These are phyloP conservation scores for Vaccinium vitisidaea DNA, from an alignment of 148 eudicot species.

Conservation along the genomic window DNA sequence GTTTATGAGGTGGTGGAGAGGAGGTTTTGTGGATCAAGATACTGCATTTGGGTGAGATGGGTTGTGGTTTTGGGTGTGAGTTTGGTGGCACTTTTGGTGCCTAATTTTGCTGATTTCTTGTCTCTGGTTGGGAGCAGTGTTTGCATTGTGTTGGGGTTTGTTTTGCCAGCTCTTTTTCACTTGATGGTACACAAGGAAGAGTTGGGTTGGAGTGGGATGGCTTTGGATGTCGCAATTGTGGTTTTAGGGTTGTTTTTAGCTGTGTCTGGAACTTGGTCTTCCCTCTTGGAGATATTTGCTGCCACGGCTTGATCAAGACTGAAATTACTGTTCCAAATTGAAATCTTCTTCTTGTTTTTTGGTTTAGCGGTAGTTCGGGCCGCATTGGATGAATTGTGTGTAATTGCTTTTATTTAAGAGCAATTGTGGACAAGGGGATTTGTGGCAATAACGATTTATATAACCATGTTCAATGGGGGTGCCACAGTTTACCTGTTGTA, in stretches of 20 bases:
- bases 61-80: constrained; percentile 41
- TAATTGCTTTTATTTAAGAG: no score
- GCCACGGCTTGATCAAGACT: constrained; percentile 21
- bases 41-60: constrained; percentile 60
- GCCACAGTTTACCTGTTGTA: no score
- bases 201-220: constrained; percentile 30
- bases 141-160: constrained; percentile 61
- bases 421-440: no score
- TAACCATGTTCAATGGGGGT: no score
- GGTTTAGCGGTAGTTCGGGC: no score
- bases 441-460: no score
- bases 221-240: constrained; percentile 42
- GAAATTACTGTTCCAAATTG: neutral
- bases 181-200: constrained; percentile 48
- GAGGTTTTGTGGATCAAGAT: constrained; percentile 39
- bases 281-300: constrained; percentile 47
- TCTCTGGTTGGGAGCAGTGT: constrained; percentile 75
- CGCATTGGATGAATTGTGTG: no score
- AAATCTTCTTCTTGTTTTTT: neutral
- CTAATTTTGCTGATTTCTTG: constrained; percentile 69
- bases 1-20: constrained; percentile 68
- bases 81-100: constrained; percentile 55
- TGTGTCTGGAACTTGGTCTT: constrained; percentile 56
- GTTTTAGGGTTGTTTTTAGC: constrained; percentile 53
- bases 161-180: constrained; percentile 64